Percentiles rank a stretch among this genome's conserved stretches.
Conservation (phyloP, 1,139 yeast genomes). For the Wickerhamomyces sp. region DNA sequence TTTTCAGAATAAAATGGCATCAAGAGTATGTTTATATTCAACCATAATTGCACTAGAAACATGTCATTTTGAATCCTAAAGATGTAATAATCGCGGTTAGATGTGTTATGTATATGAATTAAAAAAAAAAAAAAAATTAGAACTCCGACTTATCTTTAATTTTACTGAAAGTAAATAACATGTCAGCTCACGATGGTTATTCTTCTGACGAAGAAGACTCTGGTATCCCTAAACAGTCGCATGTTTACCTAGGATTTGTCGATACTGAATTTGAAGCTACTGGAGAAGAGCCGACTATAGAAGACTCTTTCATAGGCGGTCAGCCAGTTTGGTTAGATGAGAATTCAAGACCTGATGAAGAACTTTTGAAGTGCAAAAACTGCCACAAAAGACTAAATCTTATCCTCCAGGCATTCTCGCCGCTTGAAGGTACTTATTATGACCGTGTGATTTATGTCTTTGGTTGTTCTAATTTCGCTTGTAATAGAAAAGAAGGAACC, state of each 20-base stretch:
- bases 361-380: constrained; percentile 53
- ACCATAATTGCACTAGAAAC: too few relatives aligned
- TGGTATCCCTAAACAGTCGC: constrained; percentile 19
- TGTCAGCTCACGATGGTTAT: constrained; percentile 9
- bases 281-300: constrained; percentile 46
- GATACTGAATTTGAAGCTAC: constrained; percentile 39
- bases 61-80: too few relatives aligned
- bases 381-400: constrained; percentile 64
- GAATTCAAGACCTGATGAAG: constrained; percentile 49
- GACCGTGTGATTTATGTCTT: constrained; percentile 81
- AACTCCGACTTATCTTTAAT: too few relatives aligned
- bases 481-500: constrained; percentile 66
- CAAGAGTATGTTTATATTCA: too few relatives aligned
- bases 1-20: too few relatives aligned
- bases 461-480: constrained; percentile 59
- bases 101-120: too few relatives aligned
- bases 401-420: constrained; percentile 75
- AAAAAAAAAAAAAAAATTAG: too few relatives aligned
- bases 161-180: too few relatives aligned
- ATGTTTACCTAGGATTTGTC: constrained; percentile 55
- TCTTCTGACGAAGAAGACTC: constrained; percentile 30
- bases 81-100: too few relatives aligned
- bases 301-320: constrained; percentile 81
- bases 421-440: constrained; percentile 64
- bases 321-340: constrained; percentile 58